Conservation (phyloP, 345 rosid genomes). For the Lumnitzera littorea region DNA sequence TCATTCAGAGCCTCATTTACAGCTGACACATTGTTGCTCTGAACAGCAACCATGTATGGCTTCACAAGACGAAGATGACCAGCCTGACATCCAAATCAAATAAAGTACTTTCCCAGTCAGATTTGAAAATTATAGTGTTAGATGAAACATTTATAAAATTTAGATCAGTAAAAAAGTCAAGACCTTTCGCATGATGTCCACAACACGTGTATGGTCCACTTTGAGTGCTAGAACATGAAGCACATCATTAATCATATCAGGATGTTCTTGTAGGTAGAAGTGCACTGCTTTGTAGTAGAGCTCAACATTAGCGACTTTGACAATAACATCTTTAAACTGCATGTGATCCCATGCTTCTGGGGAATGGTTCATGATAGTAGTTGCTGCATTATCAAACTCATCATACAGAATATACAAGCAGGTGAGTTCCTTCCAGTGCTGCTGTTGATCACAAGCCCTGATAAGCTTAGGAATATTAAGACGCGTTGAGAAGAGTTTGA, state of each 20-base stretch:
- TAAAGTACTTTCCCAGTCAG: background rate
- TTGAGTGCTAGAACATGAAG: conserved; percentile 92
- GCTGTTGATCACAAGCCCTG: conserved; percentile 97
- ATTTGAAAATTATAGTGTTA: too few species aligned
- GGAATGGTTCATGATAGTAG: conserved; percentile 97
- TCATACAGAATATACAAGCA: conserved; percentile 85
- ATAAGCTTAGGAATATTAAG: conserved; percentile 97
- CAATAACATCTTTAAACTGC: conserved; percentile 92
- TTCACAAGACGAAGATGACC: conserved; percentile 48
- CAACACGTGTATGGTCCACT: conserved; percentile 95
- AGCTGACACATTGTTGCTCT: conserved; percentile 47
- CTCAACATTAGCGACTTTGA: conserved; percentile 94
- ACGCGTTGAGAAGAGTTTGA: conserved; percentile 92
- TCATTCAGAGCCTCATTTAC: conserved; percentile 51
- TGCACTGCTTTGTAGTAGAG: conserved; percentile 96
- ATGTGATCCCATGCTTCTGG: conserved; percentile 99
- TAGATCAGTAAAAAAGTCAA: background rate
- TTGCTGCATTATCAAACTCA: conserved; percentile 98
- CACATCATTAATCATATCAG: conserved; percentile 86
- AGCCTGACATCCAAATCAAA: conserved; percentile 21
- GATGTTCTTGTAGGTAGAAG: conserved; percentile 97
- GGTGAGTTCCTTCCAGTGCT: conserved; percentile 95
- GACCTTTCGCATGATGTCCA: conserved; percentile 97
- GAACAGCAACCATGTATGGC: conserved; percentile 53
- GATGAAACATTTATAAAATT: background rate